Conservation (phyloP, 495 filamentous ascomycete species). For the Podospora pseudoanserina region DNA sequence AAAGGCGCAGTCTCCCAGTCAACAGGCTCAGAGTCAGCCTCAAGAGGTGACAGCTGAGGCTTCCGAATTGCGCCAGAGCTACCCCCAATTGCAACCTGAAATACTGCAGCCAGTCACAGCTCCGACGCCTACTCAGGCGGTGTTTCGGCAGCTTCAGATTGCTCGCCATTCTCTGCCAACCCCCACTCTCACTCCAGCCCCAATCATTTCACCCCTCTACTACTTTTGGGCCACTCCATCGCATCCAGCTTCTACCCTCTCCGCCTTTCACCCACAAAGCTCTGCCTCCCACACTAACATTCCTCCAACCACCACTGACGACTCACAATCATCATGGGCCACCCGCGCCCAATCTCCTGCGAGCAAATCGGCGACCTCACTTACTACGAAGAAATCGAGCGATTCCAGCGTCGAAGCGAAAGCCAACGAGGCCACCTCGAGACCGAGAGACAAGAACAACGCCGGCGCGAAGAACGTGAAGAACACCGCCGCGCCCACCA, state of each 20-base stretch:
- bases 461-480: background rate
- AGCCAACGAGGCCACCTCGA: background rate
- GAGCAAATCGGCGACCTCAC: background rate
- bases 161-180: background rate
- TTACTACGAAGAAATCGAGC: background rate
- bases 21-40: background rate
- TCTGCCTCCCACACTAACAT: background rate
- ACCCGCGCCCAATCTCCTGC: background rate
- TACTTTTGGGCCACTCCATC: background rate
- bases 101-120: background rate
- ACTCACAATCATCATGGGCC: background rate
- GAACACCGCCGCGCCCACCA: background rate
- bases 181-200: background rate
- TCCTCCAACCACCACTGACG: background rate
- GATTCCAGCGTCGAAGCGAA: background rate
- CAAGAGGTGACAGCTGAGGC: background rate
- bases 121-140: background rate
- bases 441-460: background rate
- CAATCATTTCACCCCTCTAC: background rate
- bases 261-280: background rate
- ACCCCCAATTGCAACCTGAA: background rate
- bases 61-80: background rate
- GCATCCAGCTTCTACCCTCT: too few species aligned
- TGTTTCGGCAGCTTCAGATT: background rate
- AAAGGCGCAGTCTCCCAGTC: background rate